These are phyloP conservation scores for Aspergillus arachidicola DNA, from an alignment of 2,329 filamentous ascomycete species.

Conservation along the genomic window DNA sequence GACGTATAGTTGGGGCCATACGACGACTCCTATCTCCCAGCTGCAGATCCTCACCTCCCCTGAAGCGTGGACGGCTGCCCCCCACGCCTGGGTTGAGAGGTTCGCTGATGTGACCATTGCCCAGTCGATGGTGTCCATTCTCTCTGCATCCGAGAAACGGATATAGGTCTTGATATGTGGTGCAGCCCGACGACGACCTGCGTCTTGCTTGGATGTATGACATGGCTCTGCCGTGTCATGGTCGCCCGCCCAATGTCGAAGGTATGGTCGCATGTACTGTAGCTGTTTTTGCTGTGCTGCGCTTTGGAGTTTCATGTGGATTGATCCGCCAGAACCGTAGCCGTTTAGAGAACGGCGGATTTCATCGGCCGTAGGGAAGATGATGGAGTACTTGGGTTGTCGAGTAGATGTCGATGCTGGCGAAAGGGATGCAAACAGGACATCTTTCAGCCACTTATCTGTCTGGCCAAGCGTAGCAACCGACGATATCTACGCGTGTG, in stretches of 20 bases:
- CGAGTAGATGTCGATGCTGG: conserved; percentile 11
- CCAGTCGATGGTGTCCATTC: conserved; percentile 68
- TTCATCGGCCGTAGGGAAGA: conserved; percentile 81
- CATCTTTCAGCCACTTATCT: conserved; percentile 71
- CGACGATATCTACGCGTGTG: conserved; percentile 68
- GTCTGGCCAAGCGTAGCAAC: conserved; percentile 75
- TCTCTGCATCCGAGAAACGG: conserved; percentile 53
- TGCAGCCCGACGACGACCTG: conserved; percentile 69
- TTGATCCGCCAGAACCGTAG: conserved; percentile 75
- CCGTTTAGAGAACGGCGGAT: conserved; percentile 76
- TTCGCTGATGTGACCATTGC: conserved; percentile 90
- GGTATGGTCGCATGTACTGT: conserved; percentile 67
- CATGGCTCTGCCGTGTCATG: background rate
- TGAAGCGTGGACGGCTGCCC: conserved; percentile 59
- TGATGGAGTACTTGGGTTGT: conserved; percentile 65
- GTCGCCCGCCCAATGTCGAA: conserved; percentile 77
- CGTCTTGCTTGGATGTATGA: conserved; percentile 41
- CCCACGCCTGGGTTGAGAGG: conserved; percentile 87
- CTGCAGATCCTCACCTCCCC: conserved; percentile 73
- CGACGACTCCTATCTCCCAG: conserved; percentile 80
- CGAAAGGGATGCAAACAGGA: conserved; percentile 56
- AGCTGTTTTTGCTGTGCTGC: conserved; percentile 73
- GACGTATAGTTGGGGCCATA: conserved; percentile 69
- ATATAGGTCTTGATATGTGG: conserved; percentile 92
- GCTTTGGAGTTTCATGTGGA: conserved; percentile 78